Conservation (phyloP, 1,284 basidiomycete species). For the Megacollybia platyphylla region DNA sequence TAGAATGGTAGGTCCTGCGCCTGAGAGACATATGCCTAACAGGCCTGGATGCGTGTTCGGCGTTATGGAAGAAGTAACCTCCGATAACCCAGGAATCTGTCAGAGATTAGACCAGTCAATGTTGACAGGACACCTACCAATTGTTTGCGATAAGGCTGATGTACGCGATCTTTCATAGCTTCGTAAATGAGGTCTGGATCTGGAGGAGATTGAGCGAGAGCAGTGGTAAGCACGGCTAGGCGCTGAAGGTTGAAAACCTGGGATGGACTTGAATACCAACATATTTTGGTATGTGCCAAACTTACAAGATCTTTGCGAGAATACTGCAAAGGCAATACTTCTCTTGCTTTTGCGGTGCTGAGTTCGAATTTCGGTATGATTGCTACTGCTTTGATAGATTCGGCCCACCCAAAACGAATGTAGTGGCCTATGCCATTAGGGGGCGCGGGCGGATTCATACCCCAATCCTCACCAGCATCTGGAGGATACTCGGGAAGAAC, state of each 20-base stretch:
- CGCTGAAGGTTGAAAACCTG: conserved; percentile 98
- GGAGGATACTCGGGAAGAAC: conserved; percentile 94
- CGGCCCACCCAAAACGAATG: conserved; percentile 83
- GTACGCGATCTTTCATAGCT: conserved; percentile 97
- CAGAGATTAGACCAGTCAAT: not conserved
- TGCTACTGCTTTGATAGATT: conserved; percentile 84
- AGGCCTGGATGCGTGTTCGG: conserved; percentile 86
- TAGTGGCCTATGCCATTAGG: conserved; percentile 91
- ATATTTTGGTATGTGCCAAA: conserved; percentile 9
- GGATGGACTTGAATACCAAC: conserved; percentile 3
- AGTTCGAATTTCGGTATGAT: conserved; percentile 96
- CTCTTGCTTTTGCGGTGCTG: conserved; percentile 89
- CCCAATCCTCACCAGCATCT: conserved; percentile 89
- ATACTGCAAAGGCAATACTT: conserved; percentile 78
- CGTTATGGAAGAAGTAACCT: conserved; percentile 82
- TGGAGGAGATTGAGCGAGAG: conserved; percentile 82
- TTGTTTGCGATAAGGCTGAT: conserved; percentile 90
- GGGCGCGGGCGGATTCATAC: conserved; percentile 75
- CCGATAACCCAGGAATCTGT: conserved; percentile 89
- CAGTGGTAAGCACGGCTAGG: conserved; percentile 94
- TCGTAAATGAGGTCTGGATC: conserved; percentile 94
- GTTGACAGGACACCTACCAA: conserved; percentile 39
- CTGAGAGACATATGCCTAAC: conserved; percentile 94
- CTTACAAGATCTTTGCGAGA: conserved; percentile 85
- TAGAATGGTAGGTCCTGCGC: conserved; percentile 95